Percentiles rank a stretch among this genome's conserved stretches.
Conservation (phyloP, 345 rosid species). For the Corchorus olitorius region DNA sequence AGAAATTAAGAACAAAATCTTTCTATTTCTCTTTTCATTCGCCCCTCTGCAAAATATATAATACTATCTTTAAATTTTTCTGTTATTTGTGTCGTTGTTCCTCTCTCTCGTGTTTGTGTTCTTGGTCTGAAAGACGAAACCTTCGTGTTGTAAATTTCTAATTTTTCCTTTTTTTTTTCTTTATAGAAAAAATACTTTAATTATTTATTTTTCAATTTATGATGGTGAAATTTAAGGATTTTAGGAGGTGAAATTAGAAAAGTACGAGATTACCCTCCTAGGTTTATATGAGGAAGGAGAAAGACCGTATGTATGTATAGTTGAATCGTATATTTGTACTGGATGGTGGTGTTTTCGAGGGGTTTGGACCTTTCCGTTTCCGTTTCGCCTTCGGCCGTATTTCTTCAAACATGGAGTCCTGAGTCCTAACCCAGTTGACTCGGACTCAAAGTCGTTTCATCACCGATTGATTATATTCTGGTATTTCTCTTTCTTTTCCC, state of each 20-base stretch:
- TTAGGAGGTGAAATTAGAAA: neutral
- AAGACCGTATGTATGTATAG: neutral
- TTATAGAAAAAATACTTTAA: neutral
- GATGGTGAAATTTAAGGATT: neutral
- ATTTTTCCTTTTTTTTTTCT: conserved; percentile 9
- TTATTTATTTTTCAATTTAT: neutral
- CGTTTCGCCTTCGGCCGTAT: neutral
- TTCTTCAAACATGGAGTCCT: neutral
- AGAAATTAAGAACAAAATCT: neutral
- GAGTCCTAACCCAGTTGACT: neutral
- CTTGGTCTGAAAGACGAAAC: conserved; percentile 60
- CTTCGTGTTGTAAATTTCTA: conserved; percentile 34
- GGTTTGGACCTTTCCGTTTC: neutral
- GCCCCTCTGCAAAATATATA: conserved; percentile 27
- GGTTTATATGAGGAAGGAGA: neutral
- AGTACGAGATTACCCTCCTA: neutral
- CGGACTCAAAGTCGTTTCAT: neutral
- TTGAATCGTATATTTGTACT: neutral
- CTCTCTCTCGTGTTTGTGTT: conserved; percentile 36
- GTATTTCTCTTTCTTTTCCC: no score
- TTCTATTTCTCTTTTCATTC: conserved; percentile 11
- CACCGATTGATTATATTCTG: no score
- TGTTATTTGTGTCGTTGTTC: conserved; percentile 30
- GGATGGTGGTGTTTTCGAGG: neutral
- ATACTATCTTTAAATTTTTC: conserved; percentile 24